Conservation (phyloP, 345 rosid species). For the Citrus hindsii region DNA sequence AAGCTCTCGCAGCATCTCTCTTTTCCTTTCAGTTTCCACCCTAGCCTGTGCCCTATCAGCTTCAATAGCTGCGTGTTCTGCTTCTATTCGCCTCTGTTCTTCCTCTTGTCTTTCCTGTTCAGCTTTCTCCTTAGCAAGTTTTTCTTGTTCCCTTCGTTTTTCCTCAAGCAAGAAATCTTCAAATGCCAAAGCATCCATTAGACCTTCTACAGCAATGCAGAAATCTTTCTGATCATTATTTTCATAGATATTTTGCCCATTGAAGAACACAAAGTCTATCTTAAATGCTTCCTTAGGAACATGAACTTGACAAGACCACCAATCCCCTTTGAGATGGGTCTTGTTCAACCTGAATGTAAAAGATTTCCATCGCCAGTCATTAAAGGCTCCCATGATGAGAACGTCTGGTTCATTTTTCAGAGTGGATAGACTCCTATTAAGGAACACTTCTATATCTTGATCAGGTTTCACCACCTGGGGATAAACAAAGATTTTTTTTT, state of each 20-base stretch:
- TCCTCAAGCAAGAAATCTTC: slow-evolving; percentile 87
- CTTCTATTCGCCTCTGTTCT: slow-evolving; percentile 71
- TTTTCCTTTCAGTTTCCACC: slow-evolving; percentile 52
- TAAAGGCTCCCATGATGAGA: slow-evolving; percentile 86
- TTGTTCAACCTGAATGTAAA: slow-evolving; percentile 65
- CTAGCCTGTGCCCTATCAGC: slow-evolving; percentile 75
- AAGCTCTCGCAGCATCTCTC: slow-evolving; percentile 36
- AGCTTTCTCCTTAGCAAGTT: slow-evolving; percentile 71
- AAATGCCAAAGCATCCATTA: slow-evolving; percentile 66
- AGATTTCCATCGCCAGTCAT: slow-evolving; percentile 89
- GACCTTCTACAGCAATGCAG: slow-evolving; percentile 63
- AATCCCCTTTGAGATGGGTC: slow-evolving; percentile 61
- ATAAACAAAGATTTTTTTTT: slow-evolving; percentile 61
- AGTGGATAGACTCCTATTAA: slow-evolving; percentile 57
- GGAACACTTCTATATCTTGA: slow-evolving; percentile 71
- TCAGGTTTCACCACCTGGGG: slow-evolving; percentile 56
- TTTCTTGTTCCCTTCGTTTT: slow-evolving; percentile 70
- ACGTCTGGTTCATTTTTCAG: slow-evolving; percentile 57
- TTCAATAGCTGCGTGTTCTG: slow-evolving; percentile 67
- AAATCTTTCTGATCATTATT: slow-evolving; percentile 73
- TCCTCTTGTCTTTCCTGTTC: slow-evolving; percentile 72
- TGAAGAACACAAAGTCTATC: slow-evolving; percentile 87
- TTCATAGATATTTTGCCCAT: slow-evolving; percentile 70
- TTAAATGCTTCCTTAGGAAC: slow-evolving; percentile 86
- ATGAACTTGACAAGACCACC: slow-evolving; percentile 86